Evolutionary conservation across 768 basidiomycete species (phyloP).

Genomic region (Xerocomellus amylosporus): DNA sequence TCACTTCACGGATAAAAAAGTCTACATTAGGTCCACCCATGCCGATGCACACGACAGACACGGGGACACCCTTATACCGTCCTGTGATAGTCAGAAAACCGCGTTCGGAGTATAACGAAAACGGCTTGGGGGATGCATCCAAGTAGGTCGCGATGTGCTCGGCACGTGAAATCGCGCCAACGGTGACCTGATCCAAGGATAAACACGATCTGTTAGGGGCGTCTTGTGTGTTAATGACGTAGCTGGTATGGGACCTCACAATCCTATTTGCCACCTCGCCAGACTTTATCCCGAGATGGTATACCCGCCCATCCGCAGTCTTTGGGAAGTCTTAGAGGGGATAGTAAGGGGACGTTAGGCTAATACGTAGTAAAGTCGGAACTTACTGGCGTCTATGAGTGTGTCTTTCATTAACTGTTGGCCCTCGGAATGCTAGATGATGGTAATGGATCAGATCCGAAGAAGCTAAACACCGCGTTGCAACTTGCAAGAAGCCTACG

Average conservation of each 20-base stretch:
- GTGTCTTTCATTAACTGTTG: constrained; percentile 52
- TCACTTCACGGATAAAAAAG: constrained; percentile 78
- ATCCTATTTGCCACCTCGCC: constrained; percentile 83
- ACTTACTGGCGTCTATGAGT: constrained; percentile 66
- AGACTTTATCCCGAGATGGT: constrained; percentile 71
- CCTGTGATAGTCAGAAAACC: constrained; percentile 76
- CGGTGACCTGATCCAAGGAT: constrained; percentile 52
- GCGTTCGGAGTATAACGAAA: constrained; percentile 66
- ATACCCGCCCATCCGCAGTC: constrained; percentile 69
- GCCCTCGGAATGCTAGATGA: neutral
- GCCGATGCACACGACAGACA: constrained; percentile 76
- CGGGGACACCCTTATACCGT: constrained; percentile 55
- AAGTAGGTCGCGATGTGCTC: constrained; percentile 54
- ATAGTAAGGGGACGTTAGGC: neutral
- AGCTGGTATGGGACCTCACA: constrained; percentile 37
- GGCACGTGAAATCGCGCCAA: constrained; percentile 71
- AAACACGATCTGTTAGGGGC: neutral
- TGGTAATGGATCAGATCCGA: constrained; percentile 1
- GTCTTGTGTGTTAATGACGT: neutral
- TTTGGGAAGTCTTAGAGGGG: constrained; percentile 64
- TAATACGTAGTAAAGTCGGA: neutral
- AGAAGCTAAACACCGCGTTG: neutral
- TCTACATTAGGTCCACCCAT: constrained; percentile 85
- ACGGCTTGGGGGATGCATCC: constrained; percentile 56
- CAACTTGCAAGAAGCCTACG: neutral